phyloP scores from a whole-genome alignment of 73 alveolate species.

The Paramecium bursaria region DNA sequence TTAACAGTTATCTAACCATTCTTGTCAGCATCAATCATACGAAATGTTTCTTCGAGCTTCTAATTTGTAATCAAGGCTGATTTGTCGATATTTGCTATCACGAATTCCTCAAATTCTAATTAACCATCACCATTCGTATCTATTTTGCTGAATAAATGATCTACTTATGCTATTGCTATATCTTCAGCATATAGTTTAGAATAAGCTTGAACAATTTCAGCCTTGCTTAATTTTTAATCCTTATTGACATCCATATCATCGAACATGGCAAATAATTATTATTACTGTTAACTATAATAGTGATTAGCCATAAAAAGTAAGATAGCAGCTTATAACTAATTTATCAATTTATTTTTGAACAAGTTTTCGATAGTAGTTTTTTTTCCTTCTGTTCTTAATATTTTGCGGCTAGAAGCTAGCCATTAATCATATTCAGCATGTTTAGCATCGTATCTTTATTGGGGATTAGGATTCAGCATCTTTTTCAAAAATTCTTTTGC shows the following conservation, averaged over 20 bases:
- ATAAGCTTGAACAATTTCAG: not conserved
- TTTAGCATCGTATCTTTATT: not conserved
- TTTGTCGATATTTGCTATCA: slow-evolving; percentile 11
- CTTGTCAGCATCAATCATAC: slow-evolving; percentile 3
- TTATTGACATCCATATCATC: slow-evolving; percentile 2
- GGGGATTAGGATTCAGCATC: not conserved
- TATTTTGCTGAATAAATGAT: not conserved
- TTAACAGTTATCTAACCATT: not conserved
- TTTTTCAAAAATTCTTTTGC: not conserved
- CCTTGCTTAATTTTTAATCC: not conserved
- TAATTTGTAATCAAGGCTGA: not conserved
- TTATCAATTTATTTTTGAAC: not conserved
- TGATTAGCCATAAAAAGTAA: slow-evolving; percentile 29
- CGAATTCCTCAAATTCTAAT: slow-evolving; percentile 21
- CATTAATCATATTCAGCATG: not conserved
- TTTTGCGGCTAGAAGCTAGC: not conserved
- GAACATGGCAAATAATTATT: not conserved
- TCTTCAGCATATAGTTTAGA: not conserved
- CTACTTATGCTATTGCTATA: not conserved
- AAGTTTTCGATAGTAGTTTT: slow-evolving; percentile 3
- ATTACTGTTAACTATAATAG: not conserved
- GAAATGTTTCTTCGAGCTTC: slow-evolving; percentile 8
- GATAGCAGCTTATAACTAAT: not conserved
- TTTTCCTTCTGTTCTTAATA: not conserved
- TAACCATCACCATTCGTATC: slow-evolving; percentile 32